Base-by-base conservation (phyloP, 768 basidiomycete genomes). In the Lactifluus volemus region DNA sequence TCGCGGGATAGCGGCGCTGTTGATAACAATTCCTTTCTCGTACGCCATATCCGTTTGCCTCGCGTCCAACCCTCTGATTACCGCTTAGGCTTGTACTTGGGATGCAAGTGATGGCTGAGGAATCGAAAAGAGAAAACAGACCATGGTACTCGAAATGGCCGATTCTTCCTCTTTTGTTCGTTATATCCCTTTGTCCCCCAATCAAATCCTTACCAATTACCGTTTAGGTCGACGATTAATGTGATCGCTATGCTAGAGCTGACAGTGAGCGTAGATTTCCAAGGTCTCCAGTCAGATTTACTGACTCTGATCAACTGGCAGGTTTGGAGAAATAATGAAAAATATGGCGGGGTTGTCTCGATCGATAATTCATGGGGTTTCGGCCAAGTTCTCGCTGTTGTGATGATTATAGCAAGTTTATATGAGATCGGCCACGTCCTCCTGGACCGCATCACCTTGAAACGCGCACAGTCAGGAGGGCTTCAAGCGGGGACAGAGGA, bases 381-480 rank as follows among this genome's bases (percentile, higher is more conserved):
- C 39, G 63, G 63, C 14, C 63, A 64, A 48, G 30, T 53, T 41
- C 55, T 64, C n/a, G 4, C 63, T 12, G 30, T 56, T 19, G 55
- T 64, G 34, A 62, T 63, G 63, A 57, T 63, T 21, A 21, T 58
- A 8, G 51, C 55, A 34, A 64, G 42, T n/a, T 4, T 53, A 1
- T 63, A 63, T 3, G 63, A 64, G 42, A 2, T 58, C 1, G 6
- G 53, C 30, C 44, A 57, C 53, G 55, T 53, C 62, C 0, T 61
- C 34, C 17, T 25, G 2, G 25, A 25, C 25, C 25, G 25, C 25
- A 25, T 25, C 25, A 25, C 25, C 25, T 25, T 25, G 25, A 25
- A 25, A 25, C 25, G 25, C 25, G 25, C 25, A 25, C 25, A 25
- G 25, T 25, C 25, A 25, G 25, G 25, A 25, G 2, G 25, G 25